Evolutionary conservation across 805 yeast genomes (phyloP), one percentile per base, ranked within the genome.

Genomic region (Saitoella complicata): DNA sequence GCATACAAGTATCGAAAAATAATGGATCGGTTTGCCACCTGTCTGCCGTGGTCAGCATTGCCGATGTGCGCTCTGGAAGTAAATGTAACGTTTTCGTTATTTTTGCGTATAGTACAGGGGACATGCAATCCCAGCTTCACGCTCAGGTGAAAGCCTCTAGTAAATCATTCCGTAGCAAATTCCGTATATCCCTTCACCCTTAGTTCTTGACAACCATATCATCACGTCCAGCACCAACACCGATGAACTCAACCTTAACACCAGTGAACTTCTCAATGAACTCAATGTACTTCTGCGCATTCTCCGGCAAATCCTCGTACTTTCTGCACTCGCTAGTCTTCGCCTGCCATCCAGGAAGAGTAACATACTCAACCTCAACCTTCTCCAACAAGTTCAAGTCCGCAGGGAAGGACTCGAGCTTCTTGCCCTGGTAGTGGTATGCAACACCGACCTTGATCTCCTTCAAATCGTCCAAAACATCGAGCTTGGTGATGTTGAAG

Each of bases 231-330:
- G 98, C 96, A 51, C 98, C 98, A 46, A 94, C 91, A 61, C 98
- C 98, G 50, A 91, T 91, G 96, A 96, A 91, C 62, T 80, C 81
- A 51, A 91, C 73, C 46, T 94, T 94, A 47, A 84, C 88, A 41
- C 72, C 71, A 50, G 87, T 69, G 58, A 72, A 87, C 51, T 85
- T 79, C 66, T 86, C 97, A 58, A 91, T 88, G 62, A 65, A 91
- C 53, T 73, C 70, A 64, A 91, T 71, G 66, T 91, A 91, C 52
- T 73, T 73, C 69, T 82, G 75, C 41, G 97, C 95, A 55, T 83
- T 80, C 60, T 70, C 78, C 41, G 98, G 98, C 58, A 91, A 72
- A 39, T 84, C 93, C 29, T 72, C 79, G 63, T 74, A 91, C 21
- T 66, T 63, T 50, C 71, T 73, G 54, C 83, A 67, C 53, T 72